A percentile compares a stretch with the other conserved stretches of the same genome.
Evolutionary conservation across 2,329 filamentous ascomycete genomes (phyloP).

Genomic region (Penicillium hordei): DNA sequence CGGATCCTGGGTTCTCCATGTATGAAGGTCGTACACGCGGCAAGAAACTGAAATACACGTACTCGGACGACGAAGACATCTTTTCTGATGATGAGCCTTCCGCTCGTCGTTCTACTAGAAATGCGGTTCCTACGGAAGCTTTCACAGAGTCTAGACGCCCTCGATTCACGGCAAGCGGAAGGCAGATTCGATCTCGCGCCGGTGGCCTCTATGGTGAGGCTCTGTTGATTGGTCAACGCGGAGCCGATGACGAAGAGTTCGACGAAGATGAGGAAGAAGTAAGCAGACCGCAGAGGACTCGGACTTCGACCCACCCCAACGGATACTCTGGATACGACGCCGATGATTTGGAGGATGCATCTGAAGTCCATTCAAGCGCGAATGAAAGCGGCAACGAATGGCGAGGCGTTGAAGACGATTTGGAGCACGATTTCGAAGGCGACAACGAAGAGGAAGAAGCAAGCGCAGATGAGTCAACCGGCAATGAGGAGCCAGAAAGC

Average conservation of each 20-base stretch:
- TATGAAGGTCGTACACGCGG: conserved; percentile 96
- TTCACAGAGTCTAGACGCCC: conserved; percentile 67
- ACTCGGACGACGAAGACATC: conserved; percentile 81
- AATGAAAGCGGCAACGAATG: conserved; percentile 66
- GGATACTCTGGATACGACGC: conserved; percentile 57
- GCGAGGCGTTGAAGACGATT: conserved; percentile 73
- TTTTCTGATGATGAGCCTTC: conserved; percentile 64
- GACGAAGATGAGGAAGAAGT: conserved; percentile 45
- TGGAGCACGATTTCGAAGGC: conserved; percentile 65
- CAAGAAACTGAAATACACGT: conserved; percentile 95
- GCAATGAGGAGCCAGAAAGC: conserved; percentile 55
- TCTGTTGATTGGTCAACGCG: conserved; percentile 55
- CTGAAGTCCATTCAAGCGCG: conserved; percentile 56
- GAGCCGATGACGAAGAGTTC: conserved; percentile 36
- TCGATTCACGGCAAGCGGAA: conserved; percentile 76
- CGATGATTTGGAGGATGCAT: conserved; percentile 66
- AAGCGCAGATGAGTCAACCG: conserved; percentile 48
- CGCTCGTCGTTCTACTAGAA: conserved; percentile 62
- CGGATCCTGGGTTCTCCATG: conserved; percentile 84
- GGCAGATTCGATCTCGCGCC: conserved; percentile 66
- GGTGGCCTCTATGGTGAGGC: conserved; percentile 57
- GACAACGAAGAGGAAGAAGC: conserved; percentile 45
- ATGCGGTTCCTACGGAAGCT: conserved; percentile 67
- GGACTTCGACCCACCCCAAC: conserved; percentile 32
- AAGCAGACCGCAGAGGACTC: conserved; percentile 41